Evolutionary conservation across 73 alveolate species (phyloP).

Genomic region (Uronychia binucleata): DNA sequence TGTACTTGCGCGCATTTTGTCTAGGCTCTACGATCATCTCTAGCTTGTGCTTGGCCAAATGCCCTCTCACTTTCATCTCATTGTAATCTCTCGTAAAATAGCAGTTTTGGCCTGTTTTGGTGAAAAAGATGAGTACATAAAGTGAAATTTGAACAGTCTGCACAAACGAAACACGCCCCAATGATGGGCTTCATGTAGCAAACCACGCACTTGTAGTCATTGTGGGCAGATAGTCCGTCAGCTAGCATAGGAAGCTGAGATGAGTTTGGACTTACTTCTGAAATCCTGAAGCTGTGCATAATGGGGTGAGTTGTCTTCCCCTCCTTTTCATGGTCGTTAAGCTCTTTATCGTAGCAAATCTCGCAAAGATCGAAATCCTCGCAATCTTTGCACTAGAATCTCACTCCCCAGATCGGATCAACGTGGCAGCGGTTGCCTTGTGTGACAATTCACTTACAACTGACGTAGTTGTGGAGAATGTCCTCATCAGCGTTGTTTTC

Average conservation of each 20-base stretch:
- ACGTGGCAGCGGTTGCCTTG: conserved; percentile 81
- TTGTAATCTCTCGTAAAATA: conserved; percentile 55
- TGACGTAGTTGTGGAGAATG: conserved; percentile 77
- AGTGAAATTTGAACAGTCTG: conserved; percentile 72
- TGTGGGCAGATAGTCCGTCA: conserved; percentile 85
- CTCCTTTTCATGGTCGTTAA: background rate
- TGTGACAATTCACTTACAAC: conserved; percentile 13
- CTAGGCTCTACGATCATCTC: conserved; percentile 43
- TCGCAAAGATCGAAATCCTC: conserved; percentile 88
- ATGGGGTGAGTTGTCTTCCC: conserved; percentile 10
- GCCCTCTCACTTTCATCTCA: conserved; percentile 57
- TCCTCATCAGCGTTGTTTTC: conserved; percentile 30
- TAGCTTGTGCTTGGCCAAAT: conserved; percentile 58
- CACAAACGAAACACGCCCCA: conserved; percentile 88
- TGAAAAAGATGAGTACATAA: conserved; percentile 33
- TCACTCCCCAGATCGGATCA: conserved; percentile 90
- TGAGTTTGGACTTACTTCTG: conserved; percentile 50
- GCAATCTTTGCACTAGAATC: conserved; percentile 82
- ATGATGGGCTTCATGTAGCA: conserved; percentile 88
- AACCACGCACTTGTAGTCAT: conserved; percentile 73
- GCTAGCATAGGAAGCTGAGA: conserved; percentile 57
- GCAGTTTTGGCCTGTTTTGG: conserved; percentile 59
- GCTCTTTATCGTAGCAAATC: conserved; percentile 49
- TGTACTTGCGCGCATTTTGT: background rate
- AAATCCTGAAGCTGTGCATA: conserved; percentile 66